Evolutionary conservation across 106 monocot genomes (phyloP), one percentile per base, ranked within the genome.

Genomic region (Allium cepa): DNA sequence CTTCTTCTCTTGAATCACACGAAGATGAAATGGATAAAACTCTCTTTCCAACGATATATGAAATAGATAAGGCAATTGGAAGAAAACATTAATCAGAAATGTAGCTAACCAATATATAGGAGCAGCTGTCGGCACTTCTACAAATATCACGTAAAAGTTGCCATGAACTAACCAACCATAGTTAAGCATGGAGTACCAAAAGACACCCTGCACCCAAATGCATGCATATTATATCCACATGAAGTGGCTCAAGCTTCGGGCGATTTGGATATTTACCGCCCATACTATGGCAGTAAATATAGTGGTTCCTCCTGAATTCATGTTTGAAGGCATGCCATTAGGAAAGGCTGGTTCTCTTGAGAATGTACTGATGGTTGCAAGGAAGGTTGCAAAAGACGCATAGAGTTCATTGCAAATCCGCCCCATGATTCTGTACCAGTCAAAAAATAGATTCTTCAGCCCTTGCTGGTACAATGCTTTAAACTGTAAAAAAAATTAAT

Each of bases 391-490:
- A 7, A 90, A 27, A 45, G 86, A 83, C 57, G 80, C 72, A 68
- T 80, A 79, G 11, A 80, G 45, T 17, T 86, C 90, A 46, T 86
- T 83, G 4, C 13, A 63, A 77, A 90, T 83, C 90, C 90, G 86
- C 5, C 90, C 83, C 15, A 90, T 16, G 49, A 90, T 83, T 65
- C 86, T 77, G 14, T 55, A 69, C 90, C 90, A 90, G 26, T 73
- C 76, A 52, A 90, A 90, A 67, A 86, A 83, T 46, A 86, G 70
- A 56, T 90, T 86, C 76, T 62, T 76, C 4, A 86, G 80, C 10
- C 90, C 90, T 75, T 90, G 84, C 53, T 86, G 90, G 74, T 90
- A 90, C 61, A 90, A 62, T 15, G 84, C 79, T 59, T 85, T 82
- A 66, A 83, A 90, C 83, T 88, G 81, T 66, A 67, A n/a, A n/a